Percentiles rank a stretch among this genome's conserved stretches.
Conservation (phyloP, 495 filamentous ascomycete species). For the Aspergillus olivimuriae region DNA sequence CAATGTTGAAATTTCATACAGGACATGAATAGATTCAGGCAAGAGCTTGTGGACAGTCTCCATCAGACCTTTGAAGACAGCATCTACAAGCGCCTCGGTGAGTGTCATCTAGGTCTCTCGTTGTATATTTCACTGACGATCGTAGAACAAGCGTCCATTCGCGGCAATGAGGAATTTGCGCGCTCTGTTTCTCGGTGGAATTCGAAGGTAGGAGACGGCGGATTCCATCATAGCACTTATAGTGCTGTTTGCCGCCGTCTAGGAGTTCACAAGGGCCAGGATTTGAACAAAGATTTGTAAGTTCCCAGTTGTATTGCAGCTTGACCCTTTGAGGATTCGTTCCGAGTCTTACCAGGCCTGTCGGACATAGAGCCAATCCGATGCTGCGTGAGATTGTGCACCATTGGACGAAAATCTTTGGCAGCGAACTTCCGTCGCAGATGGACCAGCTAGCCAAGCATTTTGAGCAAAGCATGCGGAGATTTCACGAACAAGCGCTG, state of each 20-base stretch:
- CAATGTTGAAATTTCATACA: no score
- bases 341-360: no score
- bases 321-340: no score
- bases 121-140: neutral
- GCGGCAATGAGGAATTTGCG: neutral
- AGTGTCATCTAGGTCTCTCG: neutral
- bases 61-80: neutral
- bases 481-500: slow-evolving; percentile 1
- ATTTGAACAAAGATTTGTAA: slow-evolving; percentile 41
- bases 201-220: slow-evolving; percentile 32
- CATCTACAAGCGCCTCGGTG: neutral
- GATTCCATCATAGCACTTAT: slow-evolving; percentile 51
- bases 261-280: slow-evolving; percentile 25
- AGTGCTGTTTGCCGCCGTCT: slow-evolving; percentile 53
- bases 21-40: neutral
- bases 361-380: slow-evolving; percentile 33
- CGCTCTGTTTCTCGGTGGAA: slow-evolving; percentile 46
- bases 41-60: neutral
- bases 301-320: neutral
- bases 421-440: slow-evolving; percentile 1
- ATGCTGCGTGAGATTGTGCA: slow-evolving; percentile 20
- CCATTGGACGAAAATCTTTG: neutral
- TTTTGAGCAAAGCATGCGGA: neutral
- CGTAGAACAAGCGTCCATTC: slow-evolving; percentile 1
- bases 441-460: neutral